Base-by-base conservation (phyloP, 805 yeast genomes). In the Nakazawaea anatomiae region DNA sequence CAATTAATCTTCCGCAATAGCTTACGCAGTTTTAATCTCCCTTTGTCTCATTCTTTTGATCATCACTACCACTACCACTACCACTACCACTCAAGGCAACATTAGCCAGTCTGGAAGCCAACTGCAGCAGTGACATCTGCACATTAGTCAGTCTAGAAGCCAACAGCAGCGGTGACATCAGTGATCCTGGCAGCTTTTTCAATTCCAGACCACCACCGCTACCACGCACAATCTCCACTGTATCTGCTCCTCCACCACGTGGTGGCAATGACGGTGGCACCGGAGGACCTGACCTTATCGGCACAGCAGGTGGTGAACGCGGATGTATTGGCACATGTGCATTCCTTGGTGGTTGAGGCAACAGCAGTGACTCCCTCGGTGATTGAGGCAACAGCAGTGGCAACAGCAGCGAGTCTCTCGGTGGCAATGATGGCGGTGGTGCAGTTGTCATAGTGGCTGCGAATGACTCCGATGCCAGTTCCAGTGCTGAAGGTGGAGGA, bases 341-440 rank as follows among this genome's bases (percentile, higher is more conserved):
- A 39, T 41, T 11, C 11, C 35, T 32, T 32, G 35, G 35, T 32
- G 35, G 35, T 9, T 11, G 50, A 18, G 35, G 50, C 30, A 8
- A 6, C 18, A 6, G 54, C 56, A 38, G 53, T 56, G 10, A 18
- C 3, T 18, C 25, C 3, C 25, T 18, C 25, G 25, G 25, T 18
- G 25, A 10, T 8, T 10, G 50, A 18, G 34, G 50, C 30, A 7
- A 6, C 18, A 12, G 54, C 56, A 38, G 52, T 55, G 9, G n/a
- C n/a, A n/a, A n/a, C n/a, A n/a, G n/a, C n/a, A n/a, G n/a, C n/a
- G n/a, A 18, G 25, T 18, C 25, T 18, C 25, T 18, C 25, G 25
- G 25, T 18, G 25, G 44, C 46, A 1, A 60, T 60, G 4, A 62
- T 63, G 31, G 60, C 60, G 46, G 62, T 45, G 48, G 53, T 54